A percentile compares a stretch with the other conserved stretches of the same genome.
Evolutionary conservation across 345 rosid genomes (phyloP).

Genomic region (Abelmoschus esculentus): DNA sequence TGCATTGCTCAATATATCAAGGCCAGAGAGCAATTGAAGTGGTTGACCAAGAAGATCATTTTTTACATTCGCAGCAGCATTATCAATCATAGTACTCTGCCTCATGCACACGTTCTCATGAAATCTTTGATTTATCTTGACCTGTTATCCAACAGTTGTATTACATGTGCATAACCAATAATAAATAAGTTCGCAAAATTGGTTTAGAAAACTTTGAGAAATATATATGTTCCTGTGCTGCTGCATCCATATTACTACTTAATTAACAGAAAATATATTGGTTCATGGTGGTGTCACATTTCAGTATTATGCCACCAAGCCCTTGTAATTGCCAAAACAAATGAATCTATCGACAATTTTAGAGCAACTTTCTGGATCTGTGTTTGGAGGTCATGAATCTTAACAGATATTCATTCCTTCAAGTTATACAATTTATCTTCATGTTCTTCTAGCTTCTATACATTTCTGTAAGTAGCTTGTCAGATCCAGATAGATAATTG

Average conservation of each 20-base stretch:
- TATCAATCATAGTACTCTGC: conserved; percentile 82
- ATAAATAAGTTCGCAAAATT: background rate
- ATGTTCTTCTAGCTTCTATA: background rate
- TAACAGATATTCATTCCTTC: background rate
- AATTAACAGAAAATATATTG: background rate
- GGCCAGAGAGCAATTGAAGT: conserved; percentile 87
- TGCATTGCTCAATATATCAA: conserved; percentile 96
- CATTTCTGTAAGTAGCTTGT: background rate
- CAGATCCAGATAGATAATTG: conserved; percentile 24
- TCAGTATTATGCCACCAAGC: background rate
- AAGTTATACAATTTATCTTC: background rate
- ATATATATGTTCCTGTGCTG: background rate
- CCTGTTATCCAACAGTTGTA: conserved; percentile 35
- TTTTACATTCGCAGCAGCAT: conserved; percentile 64
- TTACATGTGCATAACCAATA: conserved; percentile 7
- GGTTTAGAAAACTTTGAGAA: background rate
- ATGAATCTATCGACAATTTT: background rate
- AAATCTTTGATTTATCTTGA: conserved; percentile 70
- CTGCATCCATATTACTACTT: background rate
- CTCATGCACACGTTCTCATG: conserved; percentile 86
- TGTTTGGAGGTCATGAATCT: background rate
- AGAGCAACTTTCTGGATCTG: background rate
- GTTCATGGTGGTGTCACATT: background rate
- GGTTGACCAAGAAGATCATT: conserved; percentile 97
- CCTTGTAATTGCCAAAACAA: background rate